Base-by-base conservation (phyloP, 306 rosid genomes). In the Quercus wislizeni region DNA sequence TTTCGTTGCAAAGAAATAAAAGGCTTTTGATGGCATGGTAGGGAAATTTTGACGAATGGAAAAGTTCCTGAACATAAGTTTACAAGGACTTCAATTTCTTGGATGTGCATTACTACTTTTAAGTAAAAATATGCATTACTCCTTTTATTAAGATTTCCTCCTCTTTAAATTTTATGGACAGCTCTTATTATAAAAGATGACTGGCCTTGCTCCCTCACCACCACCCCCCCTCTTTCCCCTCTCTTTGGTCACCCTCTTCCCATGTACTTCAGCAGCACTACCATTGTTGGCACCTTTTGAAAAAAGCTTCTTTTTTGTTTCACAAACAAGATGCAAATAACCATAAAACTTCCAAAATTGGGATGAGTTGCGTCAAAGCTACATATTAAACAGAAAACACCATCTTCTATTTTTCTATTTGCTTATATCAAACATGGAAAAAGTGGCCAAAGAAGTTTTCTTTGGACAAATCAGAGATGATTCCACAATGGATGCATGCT, bases 401-500 rank as follows among this genome's bases (percentile, higher is more conserved):
- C 15, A 27, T 6, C 19, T 14, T 18, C 5, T 28, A 2, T 28
- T 49, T 49, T 13, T 49, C 54, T 11, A 12, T 13, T 49, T 49
- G 17, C 17, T 12, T 49, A 49, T 49, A 11, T 12, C 54, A 49
- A 49, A 10, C 54, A 10, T 13, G 15, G 38, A 28, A 75, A 74
- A 51, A 46, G 55, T 7, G 13, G 35, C 49, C 56, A 74, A 11
- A 41, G 31, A 43, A 75, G 23, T 19, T 15, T n/a, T 75, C 55
- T 72, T 41, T 23, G 41, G 25, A 74, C 68, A 76, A 82, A 49
- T 57, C 30, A 76, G 46, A 33, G 38, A 59, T 55, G 76, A 73
- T 43, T 76, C 76, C 71, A 75, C 56, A 74, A 65, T 27, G 82
- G 74, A 52, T 33, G 64, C 30, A 77, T 59, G 56, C 49, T 62